Evolutionary conservation across 208 protist genomes (phyloP).

Genomic region (Acanthamoeba culbertsoni): DNA sequence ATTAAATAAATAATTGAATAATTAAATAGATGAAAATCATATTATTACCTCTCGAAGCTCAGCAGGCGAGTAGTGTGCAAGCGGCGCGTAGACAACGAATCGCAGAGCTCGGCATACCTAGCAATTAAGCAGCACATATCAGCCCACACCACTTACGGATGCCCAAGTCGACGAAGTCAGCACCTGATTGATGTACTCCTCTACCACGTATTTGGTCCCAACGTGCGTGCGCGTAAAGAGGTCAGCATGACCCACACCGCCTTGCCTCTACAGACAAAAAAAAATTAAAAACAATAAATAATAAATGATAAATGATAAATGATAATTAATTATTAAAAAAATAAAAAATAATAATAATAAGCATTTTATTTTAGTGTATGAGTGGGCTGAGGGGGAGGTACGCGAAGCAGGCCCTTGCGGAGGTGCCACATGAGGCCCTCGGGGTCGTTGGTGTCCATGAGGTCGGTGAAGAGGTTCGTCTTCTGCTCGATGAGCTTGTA

Average conservation of each 20-base stretch:
- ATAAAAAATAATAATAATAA: neutral
- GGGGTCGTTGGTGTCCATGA: neutral
- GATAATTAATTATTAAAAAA: neutral
- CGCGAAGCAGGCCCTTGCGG: constrained; percentile 6
- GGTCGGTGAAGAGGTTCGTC: neutral
- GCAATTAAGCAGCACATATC: neutral
- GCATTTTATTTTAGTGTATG: neutral
- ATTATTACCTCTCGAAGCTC: constrained; percentile 10
- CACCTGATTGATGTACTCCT: constrained; percentile 65
- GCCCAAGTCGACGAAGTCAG: neutral
- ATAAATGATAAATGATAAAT: neutral
- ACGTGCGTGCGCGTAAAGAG: constrained; percentile 59
- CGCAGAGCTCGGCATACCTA: neutral
- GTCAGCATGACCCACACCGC: constrained; percentile 61
- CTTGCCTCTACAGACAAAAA: constrained; percentile 49
- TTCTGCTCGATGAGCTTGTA: constrained; percentile 21
- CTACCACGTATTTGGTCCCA: constrained; percentile 75
- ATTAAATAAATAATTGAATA: too few relatives aligned
- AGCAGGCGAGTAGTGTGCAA: neutral
- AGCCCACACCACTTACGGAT: neutral
- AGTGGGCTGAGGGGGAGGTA: neutral
- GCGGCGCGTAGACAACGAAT: neutral
- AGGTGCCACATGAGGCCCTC: constrained; percentile 43
- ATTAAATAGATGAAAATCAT: too few relatives aligned
- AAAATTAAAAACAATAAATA: neutral